Base-by-base conservation (phyloP, 345 rosid genomes). In the Excoecaria cochinchinensis region DNA sequence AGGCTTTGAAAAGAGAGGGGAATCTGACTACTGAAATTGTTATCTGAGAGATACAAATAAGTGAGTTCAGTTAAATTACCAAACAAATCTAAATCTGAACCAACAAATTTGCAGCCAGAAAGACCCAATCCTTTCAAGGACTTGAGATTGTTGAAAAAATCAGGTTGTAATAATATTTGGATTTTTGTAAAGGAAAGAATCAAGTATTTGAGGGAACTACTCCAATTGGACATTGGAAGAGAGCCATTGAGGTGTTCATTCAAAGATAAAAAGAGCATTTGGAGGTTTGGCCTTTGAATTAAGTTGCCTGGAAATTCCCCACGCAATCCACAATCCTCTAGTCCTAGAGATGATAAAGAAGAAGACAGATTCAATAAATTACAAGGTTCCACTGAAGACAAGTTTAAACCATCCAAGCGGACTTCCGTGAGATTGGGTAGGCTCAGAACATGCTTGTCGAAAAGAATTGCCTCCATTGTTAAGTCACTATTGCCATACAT, bases 371-470 rank as follows among this genome's bases (percentile, higher is more conserved):
- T 67, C 1, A 10, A 5, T 1, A 80, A 56, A 52, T 39, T 44
- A 12, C 3, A 3, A 0, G 56, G 68, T 46, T 6, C 50, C 61
- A 62, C 8, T 6, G n/a, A 61, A 21, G 83, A 76, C 80, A 80
- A 40, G 19, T 76, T 22, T 8, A 80, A 8, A 3, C 7, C 11
- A 15, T 36, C 46, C 15, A 80, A 47, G 38, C 0, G 0, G 42
- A 80, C 40, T 9, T 58, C 31, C 22, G 52, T 16, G 1, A 75
- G 44, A 11, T 31, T 16, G 44, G 73, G 36, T 69, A 36, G 64
- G 14, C 24, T 59, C 14, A 22, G 19, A 61, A 36, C 42, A 31
- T 31, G 66, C 36, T 2, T 61, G 63, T 19, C 36, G 39, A 70
- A 70, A 5, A 13, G 9, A 11, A 19, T 25, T 8, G 46, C 13